Evolutionary conservation across 768 basidiomycete species (phyloP), one percentile per base, ranked within the genome.

Genomic region (Amanita jacksonii): DNA sequence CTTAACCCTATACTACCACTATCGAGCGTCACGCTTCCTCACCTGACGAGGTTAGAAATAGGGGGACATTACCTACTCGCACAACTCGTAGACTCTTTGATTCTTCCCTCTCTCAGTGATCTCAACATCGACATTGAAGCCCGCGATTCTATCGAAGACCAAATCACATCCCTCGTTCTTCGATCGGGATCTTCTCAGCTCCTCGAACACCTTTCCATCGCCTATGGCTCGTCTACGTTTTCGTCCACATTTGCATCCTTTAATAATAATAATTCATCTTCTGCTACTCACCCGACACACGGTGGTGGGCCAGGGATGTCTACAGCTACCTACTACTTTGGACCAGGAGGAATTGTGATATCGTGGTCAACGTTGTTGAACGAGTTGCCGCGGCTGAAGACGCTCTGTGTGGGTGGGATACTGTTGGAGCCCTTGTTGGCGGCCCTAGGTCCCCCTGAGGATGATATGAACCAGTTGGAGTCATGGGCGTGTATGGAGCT

Each of bases 131-230:
- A 86, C 55, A 74, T 87, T 47, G 84, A 86, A 56, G 68, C 77
- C 1, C 74, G 85, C n/a, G 81, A 85, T 49, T 73, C 81, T 0
- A 69, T 85, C 45, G 85, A 86, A 54, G 82, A 86, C 36, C 71
- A 72, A n/a, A 74, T 87, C 40, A 66, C 72, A 10, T 65, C 65
- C 41, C 70, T 88, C 34, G 65, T 84, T 22, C 55, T 69, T 16
- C 75, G 85, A 20, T 83, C 81, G 0, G 66, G 68, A 22, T 63
- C 71, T 28, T 79, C 83, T 0, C 67, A 72, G 0, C 55, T 88
- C 6, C 55, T 88, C 6, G 68, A 68, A 8, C 68, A 70, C 19
- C 73, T 88, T 46, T 74, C 77, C 2, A 69, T 87, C 45, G 77
- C 74, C 0, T 85, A 83, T 53, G 72, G 74, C 4, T 25, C 43